Evolutionary conservation across 768 basidiomycete genomes (phyloP).

Genomic region (Erythrobasidium yunnanense): DNA sequence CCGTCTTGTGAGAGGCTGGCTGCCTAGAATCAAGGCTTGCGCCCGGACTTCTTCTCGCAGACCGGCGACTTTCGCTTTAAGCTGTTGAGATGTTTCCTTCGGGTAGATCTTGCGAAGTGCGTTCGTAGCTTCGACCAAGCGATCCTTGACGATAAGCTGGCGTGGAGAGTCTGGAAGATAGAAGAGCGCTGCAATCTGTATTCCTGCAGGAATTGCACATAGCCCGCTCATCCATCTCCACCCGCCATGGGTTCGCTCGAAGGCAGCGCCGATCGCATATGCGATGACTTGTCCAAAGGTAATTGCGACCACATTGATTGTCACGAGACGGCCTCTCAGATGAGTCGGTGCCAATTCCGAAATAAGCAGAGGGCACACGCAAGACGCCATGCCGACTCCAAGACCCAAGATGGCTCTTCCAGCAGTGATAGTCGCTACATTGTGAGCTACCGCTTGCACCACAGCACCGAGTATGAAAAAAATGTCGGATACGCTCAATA

Average conservation of each 20-base stretch:
- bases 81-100: conserved; percentile 53
- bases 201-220: conserved; percentile 56
- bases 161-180: conserved; percentile 70
- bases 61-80: conserved; percentile 57
- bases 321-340: conserved; percentile 63
- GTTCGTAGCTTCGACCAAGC: conserved; percentile 48
- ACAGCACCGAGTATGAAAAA: conserved; percentile 67
- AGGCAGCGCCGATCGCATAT: conserved; percentile 40
- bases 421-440: conserved; percentile 62
- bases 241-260: conserved; percentile 47
- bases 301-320: conserved; percentile 70
- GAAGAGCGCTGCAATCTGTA: conserved; percentile 54
- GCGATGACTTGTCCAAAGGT: conserved; percentile 64
- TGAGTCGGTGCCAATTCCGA: conserved; percentile 69
- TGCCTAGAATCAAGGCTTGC: conserved; percentile 49
- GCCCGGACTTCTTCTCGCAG: conserved; percentile 54
- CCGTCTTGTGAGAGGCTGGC: not conserved
- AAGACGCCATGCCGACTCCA: conserved; percentile 48
- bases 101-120: conserved; percentile 63
- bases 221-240: conserved; percentile 81
- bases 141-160: conserved; percentile 54
- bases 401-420: conserved; percentile 61
- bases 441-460: conserved; percentile 58
- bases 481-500: conserved; percentile 57
- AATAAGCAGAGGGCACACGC: conserved; percentile 69